Conservation (phyloP, 2,329 filamentous ascomycete species). For the Botrytis hyacinthi region DNA sequence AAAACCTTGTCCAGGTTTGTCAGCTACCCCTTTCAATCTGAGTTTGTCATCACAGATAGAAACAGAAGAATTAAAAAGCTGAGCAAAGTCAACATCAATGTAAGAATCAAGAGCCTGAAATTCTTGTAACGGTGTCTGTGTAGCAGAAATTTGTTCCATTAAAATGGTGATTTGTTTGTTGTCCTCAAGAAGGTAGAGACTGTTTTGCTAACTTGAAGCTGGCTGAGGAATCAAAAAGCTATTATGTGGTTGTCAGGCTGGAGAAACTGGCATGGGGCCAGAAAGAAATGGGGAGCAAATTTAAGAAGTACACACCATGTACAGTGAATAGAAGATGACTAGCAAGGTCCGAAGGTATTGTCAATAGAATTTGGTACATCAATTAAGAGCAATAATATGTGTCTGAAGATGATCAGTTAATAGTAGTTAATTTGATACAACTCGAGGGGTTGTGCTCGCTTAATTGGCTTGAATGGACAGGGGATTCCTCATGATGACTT, state of each 20-base stretch:
- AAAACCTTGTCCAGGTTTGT: neutral
- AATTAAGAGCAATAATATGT: neutral
- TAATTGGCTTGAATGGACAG: neutral
- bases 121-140: neutral
- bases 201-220: neutral
- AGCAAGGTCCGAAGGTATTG: no score
- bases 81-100: constrained; percentile 10
- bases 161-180: neutral
- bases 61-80: constrained; percentile 4
- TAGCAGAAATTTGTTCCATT: neutral
- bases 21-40: neutral
- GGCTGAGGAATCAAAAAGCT: neutral
- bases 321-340: neutral
- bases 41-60: neutral
- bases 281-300: neutral
- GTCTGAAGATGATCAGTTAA: neutral
- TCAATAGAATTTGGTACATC: neutral
- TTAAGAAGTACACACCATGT: neutral
- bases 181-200: neutral
- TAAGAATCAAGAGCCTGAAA: constrained; percentile 15
- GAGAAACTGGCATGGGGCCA: no score
- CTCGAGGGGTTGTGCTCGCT: neutral
- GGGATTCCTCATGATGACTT: neutral
- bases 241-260: neutral
- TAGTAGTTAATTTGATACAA: neutral